Conservation (phyloP, 1,139 yeast species). For the Nadsonia commutata region DNA sequence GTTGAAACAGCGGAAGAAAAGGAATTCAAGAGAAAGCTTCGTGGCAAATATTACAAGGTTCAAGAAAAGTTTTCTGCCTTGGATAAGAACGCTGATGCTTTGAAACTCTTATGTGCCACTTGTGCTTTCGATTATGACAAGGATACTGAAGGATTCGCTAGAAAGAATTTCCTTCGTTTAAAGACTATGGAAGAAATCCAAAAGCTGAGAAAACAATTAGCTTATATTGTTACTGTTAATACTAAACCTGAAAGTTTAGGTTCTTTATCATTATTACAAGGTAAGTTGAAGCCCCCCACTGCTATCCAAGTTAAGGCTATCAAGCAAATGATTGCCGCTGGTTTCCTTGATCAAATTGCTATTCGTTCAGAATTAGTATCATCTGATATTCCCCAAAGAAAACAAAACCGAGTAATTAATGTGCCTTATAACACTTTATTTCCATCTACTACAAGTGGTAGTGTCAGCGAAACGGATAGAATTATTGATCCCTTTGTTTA, state of each 20-base stretch:
- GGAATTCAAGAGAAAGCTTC: slow-evolving; percentile 30
- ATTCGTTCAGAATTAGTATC: slow-evolving; percentile 65
- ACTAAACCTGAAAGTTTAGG: slow-evolving; percentile 41
- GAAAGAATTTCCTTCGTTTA: slow-evolving; percentile 42
- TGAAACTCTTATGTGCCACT: slow-evolving; percentile 63
- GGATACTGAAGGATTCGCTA: slow-evolving; percentile 30
- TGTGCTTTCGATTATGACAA: slow-evolving; percentile 72
- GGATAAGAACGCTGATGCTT: slow-evolving; percentile 61
- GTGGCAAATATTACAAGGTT: slow-evolving; percentile 40
- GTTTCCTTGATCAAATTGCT: slow-evolving; percentile 84
- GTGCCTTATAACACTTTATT: slow-evolving; percentile 65
- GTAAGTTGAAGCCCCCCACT: slow-evolving; percentile 54
- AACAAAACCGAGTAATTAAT: slow-evolving; percentile 39
- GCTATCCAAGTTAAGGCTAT: slow-evolving; percentile 58
- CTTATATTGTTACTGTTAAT: slow-evolving; percentile 52
- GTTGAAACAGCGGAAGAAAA: slow-evolving; percentile 22
- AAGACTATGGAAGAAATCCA: slow-evolving; percentile 65
- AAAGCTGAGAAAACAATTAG: slow-evolving; percentile 67
- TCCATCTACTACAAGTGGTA: slow-evolving; percentile 30
- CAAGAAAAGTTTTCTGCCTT: slow-evolving; percentile 47
- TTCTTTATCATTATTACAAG: slow-evolving; percentile 30
- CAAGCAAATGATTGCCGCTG: slow-evolving; percentile 86
- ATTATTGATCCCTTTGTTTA: slow-evolving; percentile 42
- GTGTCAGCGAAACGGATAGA: slow-evolving; percentile 19
- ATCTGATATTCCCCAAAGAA: slow-evolving; percentile 29